Evolutionary conservation across 768 basidiomycete genomes (phyloP), one percentile per base, ranked within the genome.

Genomic region (Lactifluus echinatus): DNA sequence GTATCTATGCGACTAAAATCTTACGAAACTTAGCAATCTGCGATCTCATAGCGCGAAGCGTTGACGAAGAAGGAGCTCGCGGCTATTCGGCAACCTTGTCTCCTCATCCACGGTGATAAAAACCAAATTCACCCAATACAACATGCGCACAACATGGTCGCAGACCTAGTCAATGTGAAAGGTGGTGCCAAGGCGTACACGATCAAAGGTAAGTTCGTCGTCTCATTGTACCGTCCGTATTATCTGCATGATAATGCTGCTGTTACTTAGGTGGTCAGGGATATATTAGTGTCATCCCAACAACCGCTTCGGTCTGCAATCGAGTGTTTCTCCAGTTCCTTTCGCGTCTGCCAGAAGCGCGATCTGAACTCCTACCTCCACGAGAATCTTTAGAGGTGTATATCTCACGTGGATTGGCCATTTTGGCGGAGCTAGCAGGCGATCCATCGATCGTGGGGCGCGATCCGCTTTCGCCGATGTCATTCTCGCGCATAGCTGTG

Each of bases 291-390:
- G 53, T 61, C 26, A 23, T 65, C 10, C 64, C 64, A 12, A 57
- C 61, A 17, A 66, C 56, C 7, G 57, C 64, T 15, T 56, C 65
- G 0, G 57, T 65, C 24, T 57, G 59, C 53, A 62, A 65, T n/a
- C 49, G 64, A 14, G 64, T 65, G 3, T 65, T 61, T 31, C 42
- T 53, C 4, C 55, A 65, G 19, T 65, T 65, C 21, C 28, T 65
- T 23, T 51, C 61, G 21, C 64, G 64, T 15, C 52, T 63, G n/a
- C 64, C 64, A 0, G 4, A 14, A 15, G 36, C 46, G 10, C 43
- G 56, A 34, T 57, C 59, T n/a, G 40, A 42, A 8, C 15, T 60
- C 24, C 55, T 23, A 39, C 37, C 56, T 21, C 59, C 56, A 42
- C 19, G 8, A 21, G 56, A 45, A 0, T 37, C 59, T 3, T 15